Evolutionary conservation across 1,284 basidiomycete species (phyloP).

Genomic region (Neotropicomus parvogracilis): DNA sequence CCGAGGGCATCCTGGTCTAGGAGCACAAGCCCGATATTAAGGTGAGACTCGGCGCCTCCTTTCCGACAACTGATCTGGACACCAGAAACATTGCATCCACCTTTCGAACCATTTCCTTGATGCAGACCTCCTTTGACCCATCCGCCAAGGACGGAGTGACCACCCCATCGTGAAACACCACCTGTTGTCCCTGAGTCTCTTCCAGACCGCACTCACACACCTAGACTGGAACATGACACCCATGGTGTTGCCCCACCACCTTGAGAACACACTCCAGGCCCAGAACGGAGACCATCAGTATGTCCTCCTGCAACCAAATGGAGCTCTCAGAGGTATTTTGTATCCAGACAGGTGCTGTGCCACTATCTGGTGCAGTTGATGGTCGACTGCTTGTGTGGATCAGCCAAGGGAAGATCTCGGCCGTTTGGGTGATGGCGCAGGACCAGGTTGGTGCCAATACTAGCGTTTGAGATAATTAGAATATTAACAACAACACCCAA

Average conservation of each 20-base stretch:
- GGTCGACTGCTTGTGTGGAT: slow-evolving; percentile 52
- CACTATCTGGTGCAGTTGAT: slow-evolving; percentile 26
- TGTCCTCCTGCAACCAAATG: slow-evolving; percentile 12
- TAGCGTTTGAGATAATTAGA: not conserved
- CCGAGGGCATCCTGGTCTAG: slow-evolving; percentile 40
- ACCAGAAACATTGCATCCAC: slow-evolving; percentile 21
- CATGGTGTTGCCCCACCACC: slow-evolving; percentile 15
- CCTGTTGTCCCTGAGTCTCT: slow-evolving; percentile 14
- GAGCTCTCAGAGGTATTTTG: not conserved
- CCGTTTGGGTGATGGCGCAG: slow-evolving; percentile 25
- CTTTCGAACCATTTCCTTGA: slow-evolving; percentile 7
- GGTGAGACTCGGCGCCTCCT: slow-evolving; percentile 23
- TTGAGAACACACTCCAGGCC: slow-evolving; percentile 9
- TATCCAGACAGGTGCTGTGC: slow-evolving; percentile 23
- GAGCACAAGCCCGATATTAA: slow-evolving; percentile 39
- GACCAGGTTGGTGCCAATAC: slow-evolving; percentile 16
- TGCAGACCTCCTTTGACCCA: slow-evolving; percentile 12
- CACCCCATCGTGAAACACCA: slow-evolving; percentile 1
- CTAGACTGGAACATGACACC: slow-evolving; percentile 1
- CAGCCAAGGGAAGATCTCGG: slow-evolving; percentile 53
- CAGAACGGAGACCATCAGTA: slow-evolving; percentile 24
- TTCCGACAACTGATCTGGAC: slow-evolving; percentile 19
- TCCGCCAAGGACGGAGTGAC: slow-evolving; percentile 1
- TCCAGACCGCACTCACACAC: slow-evolving; percentile 9
- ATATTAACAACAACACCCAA: slow-evolving; percentile 12